Evolutionary conservation across 2,329 filamentous ascomycete genomes (phyloP), one percentile per base, ranked within the genome.

Genomic region (Fusarium nisikadoi): DNA sequence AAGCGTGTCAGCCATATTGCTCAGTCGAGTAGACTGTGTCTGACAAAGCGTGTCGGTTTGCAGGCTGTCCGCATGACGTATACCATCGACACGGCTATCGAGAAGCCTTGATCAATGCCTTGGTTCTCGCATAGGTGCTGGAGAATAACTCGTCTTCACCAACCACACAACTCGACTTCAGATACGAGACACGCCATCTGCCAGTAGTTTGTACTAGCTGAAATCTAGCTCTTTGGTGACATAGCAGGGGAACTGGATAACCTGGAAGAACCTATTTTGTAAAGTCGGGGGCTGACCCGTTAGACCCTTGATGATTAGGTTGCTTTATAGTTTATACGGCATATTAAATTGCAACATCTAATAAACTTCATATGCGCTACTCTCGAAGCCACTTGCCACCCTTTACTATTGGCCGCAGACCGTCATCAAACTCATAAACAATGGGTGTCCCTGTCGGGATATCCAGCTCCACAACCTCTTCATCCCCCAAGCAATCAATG

Each of bases 1-100:
- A 8, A 42, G 13, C 23, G 0, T 13, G n/a, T 23, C 3, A 23
- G 8, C 8, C 6, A n/a, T 42, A 23, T 0, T 8, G 39, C 20
- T 11, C 13, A 42, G 13, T 42, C 14, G 8, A 42, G n/a, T n/a
- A 42, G 39, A 42, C 23, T 23, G 8, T 23, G 13, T 42, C 39
- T 1, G 39, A 23, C 16, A 23, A 7, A 23, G n/a, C 10, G n/a
- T 42, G 5, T 42, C n/a, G 8, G 39, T 8, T 42, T 42, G 5
- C 23, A 23, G 3, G 9, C 39, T n/a, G 39, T 42, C 8, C 39
- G 39, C 14, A 20, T 42, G 4, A 42, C 3, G 13, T 42, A 42
- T 42, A 14, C 39, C 20, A 42, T 23, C n/a, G 39, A 42, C 16
- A 42, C 23, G 23, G 23, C 23, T 25, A 25, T 25, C 23, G 23